Evolutionary conservation across 2,329 filamentous ascomycete species (phyloP).

Genomic region (Colletotrichum filicis): DNA sequence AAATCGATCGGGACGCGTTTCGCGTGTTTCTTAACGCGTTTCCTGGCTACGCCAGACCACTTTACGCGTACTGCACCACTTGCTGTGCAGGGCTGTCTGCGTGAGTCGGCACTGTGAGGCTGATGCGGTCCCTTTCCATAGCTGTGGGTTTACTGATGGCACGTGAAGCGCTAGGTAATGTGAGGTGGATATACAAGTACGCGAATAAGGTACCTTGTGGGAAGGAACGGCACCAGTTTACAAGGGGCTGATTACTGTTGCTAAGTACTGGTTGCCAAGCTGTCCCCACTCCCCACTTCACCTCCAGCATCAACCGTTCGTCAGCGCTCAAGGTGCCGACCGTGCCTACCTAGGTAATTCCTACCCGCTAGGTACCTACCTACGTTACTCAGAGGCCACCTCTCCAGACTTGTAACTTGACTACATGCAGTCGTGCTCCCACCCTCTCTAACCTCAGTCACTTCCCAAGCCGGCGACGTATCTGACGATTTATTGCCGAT

Average conservation of each 20-base stretch:
- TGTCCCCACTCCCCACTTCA: neutral
- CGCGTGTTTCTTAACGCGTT: neutral
- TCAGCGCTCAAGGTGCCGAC: too few species aligned
- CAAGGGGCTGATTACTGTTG: too few species aligned
- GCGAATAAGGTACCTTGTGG: neutral
- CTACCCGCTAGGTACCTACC: neutral
- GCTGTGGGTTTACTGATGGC: too few species aligned
- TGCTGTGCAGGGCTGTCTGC: neutral
- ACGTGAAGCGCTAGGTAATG: too few species aligned
- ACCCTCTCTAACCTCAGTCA: neutral
- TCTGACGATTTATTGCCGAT: neutral
- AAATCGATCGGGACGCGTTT: neutral
- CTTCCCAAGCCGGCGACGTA: neutral
- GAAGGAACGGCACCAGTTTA: neutral
- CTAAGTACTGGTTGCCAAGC: neutral
- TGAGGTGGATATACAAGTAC: too few species aligned
- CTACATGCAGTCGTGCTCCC: neutral
- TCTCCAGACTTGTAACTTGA: neutral
- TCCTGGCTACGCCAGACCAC: neutral
- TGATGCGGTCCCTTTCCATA: neutral
- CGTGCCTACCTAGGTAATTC: neutral
- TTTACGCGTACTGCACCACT: neutral
- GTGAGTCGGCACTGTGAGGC: neutral
- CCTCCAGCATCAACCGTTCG: neutral
- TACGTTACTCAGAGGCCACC: slow-evolving; percentile 1